Percentiles rank a stretch among this genome's conserved stretches.
Evolutionary conservation across 2,329 filamentous ascomycete genomes (phyloP).

Genomic region (Aureobasidium namibiae): DNA sequence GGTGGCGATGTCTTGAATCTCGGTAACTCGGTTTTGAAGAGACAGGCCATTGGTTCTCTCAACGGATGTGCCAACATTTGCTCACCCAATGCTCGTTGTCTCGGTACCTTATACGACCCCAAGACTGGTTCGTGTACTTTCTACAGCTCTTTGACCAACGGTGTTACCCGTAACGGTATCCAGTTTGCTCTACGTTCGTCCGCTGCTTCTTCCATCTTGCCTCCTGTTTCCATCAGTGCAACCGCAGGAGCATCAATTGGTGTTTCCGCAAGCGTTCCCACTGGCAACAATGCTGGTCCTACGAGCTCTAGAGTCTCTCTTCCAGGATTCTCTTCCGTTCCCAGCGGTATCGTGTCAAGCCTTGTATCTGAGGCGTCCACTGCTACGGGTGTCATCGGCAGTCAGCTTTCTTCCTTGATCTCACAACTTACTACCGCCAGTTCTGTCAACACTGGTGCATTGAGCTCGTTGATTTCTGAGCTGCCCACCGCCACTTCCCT

Average conservation of each 20-base stretch:
- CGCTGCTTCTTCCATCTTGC: neutral
- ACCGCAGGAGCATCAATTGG: neutral
- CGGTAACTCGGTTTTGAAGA: neutral
- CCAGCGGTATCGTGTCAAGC: neutral
- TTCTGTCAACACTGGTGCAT: neutral
- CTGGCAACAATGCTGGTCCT: too few relatives aligned
- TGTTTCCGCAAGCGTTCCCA: neutral
- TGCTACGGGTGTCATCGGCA: neutral
- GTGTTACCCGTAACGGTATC: neutral
- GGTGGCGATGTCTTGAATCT: neutral
- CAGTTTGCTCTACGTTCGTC: neutral
- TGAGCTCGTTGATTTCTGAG: too few relatives aligned
- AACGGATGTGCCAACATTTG: neutral
- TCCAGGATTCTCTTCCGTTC: too few relatives aligned
- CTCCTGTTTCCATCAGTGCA: neutral
- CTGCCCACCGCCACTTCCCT: too few relatives aligned
- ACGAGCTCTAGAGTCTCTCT: too few relatives aligned
- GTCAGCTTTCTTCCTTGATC: constrained; percentile 2
- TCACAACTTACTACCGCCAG: neutral
- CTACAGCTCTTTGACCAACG: constrained; percentile 1
- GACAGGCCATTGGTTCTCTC: neutral
- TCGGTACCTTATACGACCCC: neutral
- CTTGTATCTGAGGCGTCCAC: neutral
- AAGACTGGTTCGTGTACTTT: neutral
- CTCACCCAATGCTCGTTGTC: neutral